Evolutionary conservation across 805 yeast genomes (phyloP).

Genomic region (Pichia deserticola): DNA sequence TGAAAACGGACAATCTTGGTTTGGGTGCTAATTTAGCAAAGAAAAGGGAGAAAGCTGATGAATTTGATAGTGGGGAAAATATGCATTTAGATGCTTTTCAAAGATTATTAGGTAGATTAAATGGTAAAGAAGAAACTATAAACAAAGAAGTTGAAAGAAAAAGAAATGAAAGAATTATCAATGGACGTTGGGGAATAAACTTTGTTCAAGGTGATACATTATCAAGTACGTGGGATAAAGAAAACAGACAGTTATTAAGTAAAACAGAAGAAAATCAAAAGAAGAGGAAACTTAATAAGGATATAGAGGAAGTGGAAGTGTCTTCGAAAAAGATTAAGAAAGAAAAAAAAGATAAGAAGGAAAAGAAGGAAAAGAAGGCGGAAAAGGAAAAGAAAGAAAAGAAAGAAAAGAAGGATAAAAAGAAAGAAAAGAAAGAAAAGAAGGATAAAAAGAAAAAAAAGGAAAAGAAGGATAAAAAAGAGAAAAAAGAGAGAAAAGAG

Average conservation of each 20-base stretch:
- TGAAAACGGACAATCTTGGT: constrained; percentile 80
- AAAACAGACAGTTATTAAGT: constrained; percentile 30
- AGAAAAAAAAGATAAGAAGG: constrained; percentile 19
- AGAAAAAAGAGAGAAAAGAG: constrained; percentile 18
- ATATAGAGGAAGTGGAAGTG: constrained; percentile 4
- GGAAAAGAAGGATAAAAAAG: constrained; percentile 11
- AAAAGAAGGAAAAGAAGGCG: constrained; percentile 23
- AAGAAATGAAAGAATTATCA: constrained; percentile 60
- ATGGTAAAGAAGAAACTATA: constrained; percentile 72
- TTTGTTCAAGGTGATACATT: constrained; percentile 82
- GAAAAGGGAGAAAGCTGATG: constrained; percentile 46
- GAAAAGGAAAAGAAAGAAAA: constrained; percentile 9
- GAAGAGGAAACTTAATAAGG: constrained; percentile 13
- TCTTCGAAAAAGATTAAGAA: constrained; percentile 15
- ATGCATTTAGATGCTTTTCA: constrained; percentile 93
- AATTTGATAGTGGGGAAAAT: constrained; percentile 72
- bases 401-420: constrained; percentile 25
- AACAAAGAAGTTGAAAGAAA: constrained; percentile 60
- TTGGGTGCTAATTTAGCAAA: constrained; percentile 73
- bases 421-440: constrained; percentile 26
- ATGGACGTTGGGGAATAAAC: constrained; percentile 82
- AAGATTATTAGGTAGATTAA: constrained; percentile 77
- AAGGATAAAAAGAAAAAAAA: constrained; percentile 21
- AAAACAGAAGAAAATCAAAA: constrained; percentile 15
- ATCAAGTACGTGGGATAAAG: constrained; percentile 75